These are phyloP conservation scores for Solanum appendiculatum DNA, from an alignment of 257 asterid genomes.

Conservation along the genomic window DNA sequence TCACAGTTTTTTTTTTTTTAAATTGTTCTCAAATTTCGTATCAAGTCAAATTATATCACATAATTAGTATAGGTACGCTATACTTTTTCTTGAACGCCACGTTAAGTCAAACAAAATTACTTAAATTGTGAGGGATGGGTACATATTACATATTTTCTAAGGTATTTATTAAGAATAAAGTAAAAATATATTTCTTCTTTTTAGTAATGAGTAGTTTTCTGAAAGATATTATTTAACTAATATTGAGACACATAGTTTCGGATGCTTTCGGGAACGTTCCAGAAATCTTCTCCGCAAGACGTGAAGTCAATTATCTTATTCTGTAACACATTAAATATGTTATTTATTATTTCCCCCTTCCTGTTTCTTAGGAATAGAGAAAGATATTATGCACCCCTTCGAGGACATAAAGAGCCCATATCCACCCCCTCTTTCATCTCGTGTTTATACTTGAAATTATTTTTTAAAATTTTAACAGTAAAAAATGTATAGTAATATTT, in stretches of 20 bases:
- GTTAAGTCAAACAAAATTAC: background rate
- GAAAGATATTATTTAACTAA: no score
- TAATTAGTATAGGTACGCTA: no score
- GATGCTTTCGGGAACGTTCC: background rate
- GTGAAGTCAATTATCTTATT: background rate
- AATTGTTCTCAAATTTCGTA: no score
- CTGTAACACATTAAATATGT: background rate
- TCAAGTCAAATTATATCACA: no score
- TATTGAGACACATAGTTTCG: background rate
- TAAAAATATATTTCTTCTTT: no score
- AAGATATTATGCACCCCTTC: background rate
- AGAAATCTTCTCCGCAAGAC: background rate
- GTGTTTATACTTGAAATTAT: background rate
- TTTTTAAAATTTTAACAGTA: background rate
- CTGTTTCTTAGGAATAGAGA: background rate
- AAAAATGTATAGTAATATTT: background rate
- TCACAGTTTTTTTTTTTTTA: no score
- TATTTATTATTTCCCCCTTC: background rate
- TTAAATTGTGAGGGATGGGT: background rate
- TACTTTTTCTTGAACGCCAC: no score
- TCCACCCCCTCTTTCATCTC: background rate
- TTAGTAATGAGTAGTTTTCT: background rate
- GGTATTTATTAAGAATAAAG: background rate
- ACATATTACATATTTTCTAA: background rate
- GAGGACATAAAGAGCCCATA: background rate